These are phyloP conservation scores for Pouteria campechiana DNA, from an alignment of 179 eudicot genomes.

Conservation along the genomic window DNA sequence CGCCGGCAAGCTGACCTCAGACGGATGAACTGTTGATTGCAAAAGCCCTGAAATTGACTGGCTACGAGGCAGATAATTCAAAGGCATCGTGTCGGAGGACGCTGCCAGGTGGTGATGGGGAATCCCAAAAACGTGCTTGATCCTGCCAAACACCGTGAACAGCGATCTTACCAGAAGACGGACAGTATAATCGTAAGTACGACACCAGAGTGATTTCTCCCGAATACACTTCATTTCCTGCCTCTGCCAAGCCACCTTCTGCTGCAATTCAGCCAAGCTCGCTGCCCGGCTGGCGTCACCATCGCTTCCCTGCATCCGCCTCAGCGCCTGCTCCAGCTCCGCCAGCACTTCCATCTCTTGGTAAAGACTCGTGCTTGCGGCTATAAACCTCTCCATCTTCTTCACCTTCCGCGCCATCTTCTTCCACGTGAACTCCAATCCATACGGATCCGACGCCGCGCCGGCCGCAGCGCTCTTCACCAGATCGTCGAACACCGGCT, in stretches of 20 bases:
- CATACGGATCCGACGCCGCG: constrained; percentile 39
- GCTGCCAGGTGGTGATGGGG: constrained; percentile 12
- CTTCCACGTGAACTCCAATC: constrained; percentile 40
- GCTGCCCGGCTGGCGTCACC: constrained; percentile 24
- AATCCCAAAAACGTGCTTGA: constrained; percentile 45
- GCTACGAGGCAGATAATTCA: constrained; percentile 14
- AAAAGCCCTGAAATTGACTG: constrained; percentile 29
- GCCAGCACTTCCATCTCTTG: constrained; percentile 48
- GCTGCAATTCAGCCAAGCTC: constrained; percentile 27
- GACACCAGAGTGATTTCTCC: constrained; percentile 41
- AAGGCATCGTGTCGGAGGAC: constrained; percentile 12
- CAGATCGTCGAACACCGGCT: constrained; percentile 33
- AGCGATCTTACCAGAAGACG: constrained; percentile 38
- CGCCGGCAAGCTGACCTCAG: constrained; percentile 23
- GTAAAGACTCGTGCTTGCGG: constrained; percentile 30
- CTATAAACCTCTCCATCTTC: constrained; percentile 46
- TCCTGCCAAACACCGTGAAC: constrained; percentile 32
- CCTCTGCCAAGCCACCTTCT: constrained; percentile 45
- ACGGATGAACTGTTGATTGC: constrained; percentile 43
- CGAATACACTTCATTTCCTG: constrained; percentile 48
- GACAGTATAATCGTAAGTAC: constrained; percentile 42
- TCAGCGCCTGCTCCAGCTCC: constrained; percentile 42
- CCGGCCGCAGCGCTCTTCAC: constrained; percentile 20
- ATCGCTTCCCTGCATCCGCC: constrained; percentile 29
- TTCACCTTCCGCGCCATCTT: constrained; percentile 45